A percentile compares a stretch with the other conserved stretches of the same genome.
These are phyloP conservation scores for Cytospora piceae DNA, from an alignment of 2,329 filamentous ascomycete genomes.

Conservation along the genomic window DNA sequence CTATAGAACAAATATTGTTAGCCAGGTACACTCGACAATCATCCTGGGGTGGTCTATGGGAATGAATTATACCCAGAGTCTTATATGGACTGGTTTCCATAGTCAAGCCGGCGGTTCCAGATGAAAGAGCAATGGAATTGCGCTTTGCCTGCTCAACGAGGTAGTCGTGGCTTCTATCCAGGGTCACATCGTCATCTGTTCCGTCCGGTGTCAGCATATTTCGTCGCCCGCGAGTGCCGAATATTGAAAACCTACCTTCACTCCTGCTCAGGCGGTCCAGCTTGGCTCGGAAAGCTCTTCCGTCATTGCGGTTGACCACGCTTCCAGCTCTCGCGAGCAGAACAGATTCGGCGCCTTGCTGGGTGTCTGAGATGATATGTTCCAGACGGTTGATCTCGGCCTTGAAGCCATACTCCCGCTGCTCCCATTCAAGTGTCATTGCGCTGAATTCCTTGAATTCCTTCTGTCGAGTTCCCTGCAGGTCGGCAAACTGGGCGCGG, in stretches of 20 bases:
- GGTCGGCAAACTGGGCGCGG: neutral
- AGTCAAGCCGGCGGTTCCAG: neutral
- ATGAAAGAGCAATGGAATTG: slow-evolving; percentile 3
- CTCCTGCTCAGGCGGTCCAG: slow-evolving; percentile 23
- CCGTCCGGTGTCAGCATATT: neutral
- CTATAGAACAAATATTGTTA: slow-evolving; percentile 12
- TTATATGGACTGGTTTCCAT: slow-evolving; percentile 8
- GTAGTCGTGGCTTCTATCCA: neutral
- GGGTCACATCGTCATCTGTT: neutral
- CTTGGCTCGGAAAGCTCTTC: slow-evolving; percentile 13
- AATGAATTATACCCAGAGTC: slow-evolving; percentile 9
- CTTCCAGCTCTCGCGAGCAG: slow-evolving; percentile 25
- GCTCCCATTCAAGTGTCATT: slow-evolving; percentile 23
- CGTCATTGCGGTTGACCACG: slow-evolving; percentile 23
- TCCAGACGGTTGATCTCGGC: slow-evolving; percentile 29
- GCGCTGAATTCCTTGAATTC: slow-evolving; percentile 21
- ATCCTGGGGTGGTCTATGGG: slow-evolving; percentile 9
- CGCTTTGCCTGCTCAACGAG: slow-evolving; percentile 9
- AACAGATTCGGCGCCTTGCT: slow-evolving; percentile 23
- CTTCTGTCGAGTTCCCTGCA: slow-evolving; percentile 16
- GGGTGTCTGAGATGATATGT: slow-evolving; percentile 26
- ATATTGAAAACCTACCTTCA: slow-evolving; percentile 15
- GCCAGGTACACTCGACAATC: neutral
- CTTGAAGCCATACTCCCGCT: slow-evolving; percentile 26
- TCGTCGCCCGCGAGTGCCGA: too few species aligned